Evolutionary conservation across 352 stramenopile species (phyloP), one percentile per base, ranked within the genome.

Genomic region (Vaucheria bursata): DNA sequence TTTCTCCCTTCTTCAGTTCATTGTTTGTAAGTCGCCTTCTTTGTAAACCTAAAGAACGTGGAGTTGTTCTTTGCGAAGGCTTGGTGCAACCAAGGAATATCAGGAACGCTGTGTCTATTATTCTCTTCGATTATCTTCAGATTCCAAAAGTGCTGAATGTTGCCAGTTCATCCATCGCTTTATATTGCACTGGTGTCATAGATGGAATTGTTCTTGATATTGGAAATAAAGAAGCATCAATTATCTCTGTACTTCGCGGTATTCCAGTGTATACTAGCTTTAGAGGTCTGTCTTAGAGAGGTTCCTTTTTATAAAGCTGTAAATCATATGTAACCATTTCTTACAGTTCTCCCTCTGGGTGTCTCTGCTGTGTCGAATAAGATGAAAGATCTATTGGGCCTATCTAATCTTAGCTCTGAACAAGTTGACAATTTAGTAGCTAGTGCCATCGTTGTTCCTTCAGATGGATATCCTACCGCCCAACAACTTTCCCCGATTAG

Each of bases 201-300:
- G 77, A 76, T 31, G 77, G 77, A 0, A 79, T 82, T 7, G 77
- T 80, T n/a, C 8, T 82, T 65, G 77, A 82, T 64, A 79, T 82
- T 4, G 77, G 77, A 4, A 32, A 29, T 5, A 32, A 31, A 25
- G 77, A 82, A 52, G 71, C 77, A 29, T 53, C 70, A 12, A 59
- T 70, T 4, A 29, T 82, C 4, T 71, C 77, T 0, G 77, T 82
- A 7, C 79, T 79, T 74, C 78, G 71, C 35, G 77, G 72, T 1
- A 34, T 70, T 2, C 34, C 59, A 7, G n/a, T 82, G 29, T 8
- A 50, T 50, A 50, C 12, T 12, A 12, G 39, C 5, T 50, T 5
- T 50, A 50, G 39, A 50, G 5, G 39, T 12, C 39, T 50, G 12
- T 12, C 39, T 50, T 50, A 12, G 5, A 50, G 39, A 50, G 39